Base-by-base conservation (phyloP, 1,284 basidiomycete genomes). In the Ceratobasidium sp. region DNA sequence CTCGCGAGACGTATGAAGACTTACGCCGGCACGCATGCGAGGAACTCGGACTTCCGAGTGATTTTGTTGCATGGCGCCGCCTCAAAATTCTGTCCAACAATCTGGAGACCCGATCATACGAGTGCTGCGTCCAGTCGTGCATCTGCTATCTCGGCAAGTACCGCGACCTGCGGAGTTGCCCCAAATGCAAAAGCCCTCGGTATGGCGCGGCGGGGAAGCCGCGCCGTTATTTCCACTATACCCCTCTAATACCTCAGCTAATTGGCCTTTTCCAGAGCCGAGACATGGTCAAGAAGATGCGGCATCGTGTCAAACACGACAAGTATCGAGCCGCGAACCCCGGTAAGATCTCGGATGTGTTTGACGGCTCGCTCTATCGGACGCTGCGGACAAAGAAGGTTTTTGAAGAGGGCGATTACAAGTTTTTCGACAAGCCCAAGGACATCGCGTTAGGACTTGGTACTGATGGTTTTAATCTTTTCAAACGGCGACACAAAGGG, bases 101-200 rank as follows among this genome's bases (percentile, higher is more conserved):
- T 33, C 48, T 79, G 26, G 61, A 62, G 28, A 28, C 57, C 5
- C 67, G 46, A 28, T 23, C 44, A 3, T 75, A 78, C 66, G 79
- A 87, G 78, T 87, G 86, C 79, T 87, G 86, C 73, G 70, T 82
- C 23, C 82, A 84, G 17, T 85, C 84, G 1, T 87, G 87, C 76
- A 80, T 80, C 73, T 84, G 82, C 56, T 87, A 81, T 79, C 79
- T 81, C 9, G 85, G 85, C 0, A 78, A 80, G 0, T 81, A 84
- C 78, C 80, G 78, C 0, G 77, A 80, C 5, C 78, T 82, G 33
- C 33, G 33, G 33, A 33, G 33, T 33, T 33, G 33, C 33, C 33
- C 33, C 33, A 4, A 33, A 33, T 33, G 85, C 74, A 23, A 23
- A 0, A 69, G 80, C 44, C 68, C 82, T 20, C 83, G 84, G 1